phyloP scores from a whole-genome alignment of 495 filamentous ascomycete species.

The Penicillium canariense region DNA sequence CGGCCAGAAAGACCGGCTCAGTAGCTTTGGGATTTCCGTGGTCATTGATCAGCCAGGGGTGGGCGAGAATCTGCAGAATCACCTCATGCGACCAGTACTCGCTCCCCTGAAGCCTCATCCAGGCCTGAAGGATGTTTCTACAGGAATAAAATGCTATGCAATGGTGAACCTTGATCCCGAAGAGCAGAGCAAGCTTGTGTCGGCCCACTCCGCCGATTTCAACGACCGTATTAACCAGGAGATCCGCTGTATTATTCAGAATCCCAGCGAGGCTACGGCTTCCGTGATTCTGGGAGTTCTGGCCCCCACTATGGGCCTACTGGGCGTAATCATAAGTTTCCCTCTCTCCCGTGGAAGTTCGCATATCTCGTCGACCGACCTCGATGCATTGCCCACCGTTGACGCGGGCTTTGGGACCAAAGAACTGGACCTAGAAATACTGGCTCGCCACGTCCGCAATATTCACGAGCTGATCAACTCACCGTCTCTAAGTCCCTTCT shows the following conservation, averaged over 20 bases:
- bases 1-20: slow-evolving; percentile 9
- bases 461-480: slow-evolving; percentile 5
- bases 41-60: slow-evolving; percentile 36
- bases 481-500: neutral
- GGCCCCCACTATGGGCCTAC: slow-evolving; percentile 8
- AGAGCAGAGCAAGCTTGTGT: slow-evolving; percentile 5
- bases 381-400: slow-evolving; percentile 26
- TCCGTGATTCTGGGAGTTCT: slow-evolving; percentile 1
- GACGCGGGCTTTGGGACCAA: slow-evolving; percentile 32
- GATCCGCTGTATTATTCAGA: slow-evolving; percentile 13
- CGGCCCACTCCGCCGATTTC: neutral
- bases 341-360: slow-evolving; percentile 39
- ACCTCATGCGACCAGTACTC: slow-evolving; percentile 18
- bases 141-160: slow-evolving; percentile 9
- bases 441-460: slow-evolving; percentile 19
- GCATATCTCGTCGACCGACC: slow-evolving; percentile 32
- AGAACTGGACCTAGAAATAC: slow-evolving; percentile 34
- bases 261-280: slow-evolving; percentile 13
- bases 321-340: slow-evolving; percentile 17
- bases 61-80: slow-evolving; percentile 46
- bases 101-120: slow-evolving; percentile 7
- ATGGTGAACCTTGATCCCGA: slow-evolving; percentile 9
- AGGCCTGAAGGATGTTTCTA: neutral
- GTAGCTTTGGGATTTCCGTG: slow-evolving; percentile 23
- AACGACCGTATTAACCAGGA: neutral